These are phyloP conservation scores for Nitzschia palea DNA, from an alignment of 108 stramenopile species.

Conservation along the genomic window DNA sequence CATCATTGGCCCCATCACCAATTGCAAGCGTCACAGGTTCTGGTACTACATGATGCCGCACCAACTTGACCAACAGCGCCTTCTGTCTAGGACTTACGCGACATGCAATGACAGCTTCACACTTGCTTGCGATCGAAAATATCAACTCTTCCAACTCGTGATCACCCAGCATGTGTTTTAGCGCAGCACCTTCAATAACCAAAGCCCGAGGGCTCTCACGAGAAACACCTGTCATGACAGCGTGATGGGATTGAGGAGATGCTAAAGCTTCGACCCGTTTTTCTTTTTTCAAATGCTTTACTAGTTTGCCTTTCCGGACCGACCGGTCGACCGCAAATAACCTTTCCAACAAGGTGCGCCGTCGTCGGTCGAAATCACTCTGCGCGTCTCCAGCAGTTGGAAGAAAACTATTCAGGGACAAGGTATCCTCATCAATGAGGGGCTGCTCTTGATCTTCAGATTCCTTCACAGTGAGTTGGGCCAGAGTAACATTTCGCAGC, in stretches of 20 bases:
- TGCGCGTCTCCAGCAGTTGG: constrained; percentile 31
- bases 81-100: constrained; percentile 95
- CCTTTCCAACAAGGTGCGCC: constrained; percentile 69
- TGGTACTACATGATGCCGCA: constrained; percentile 82
- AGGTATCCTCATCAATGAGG: constrained; percentile 71
- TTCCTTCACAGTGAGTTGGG: constrained; percentile 46
- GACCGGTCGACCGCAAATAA: constrained; percentile 81
- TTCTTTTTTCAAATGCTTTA: constrained; percentile 70
- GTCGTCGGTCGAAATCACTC: constrained; percentile 67
- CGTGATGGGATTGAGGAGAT: constrained; percentile 8
- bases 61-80: constrained; percentile 85
- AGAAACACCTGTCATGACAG: not conserved
- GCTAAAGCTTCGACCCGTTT: constrained; percentile 30
- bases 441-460: constrained; percentile 28
- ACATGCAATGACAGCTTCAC: constrained; percentile 93
- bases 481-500: constrained; percentile 48
- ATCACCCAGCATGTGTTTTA: constrained; percentile 80
- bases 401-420: constrained; percentile 73
- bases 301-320: constrained; percentile 69
- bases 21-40: constrained; percentile 94
- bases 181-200: constrained; percentile 90
- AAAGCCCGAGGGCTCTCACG: constrained; percentile 67
- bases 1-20: constrained; percentile 98
- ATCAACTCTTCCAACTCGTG: constrained; percentile 75
- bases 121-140: constrained; percentile 80